Evolutionary conservation across 306 rosid species (phyloP).

Genomic region (Prunus armeniaca): DNA sequence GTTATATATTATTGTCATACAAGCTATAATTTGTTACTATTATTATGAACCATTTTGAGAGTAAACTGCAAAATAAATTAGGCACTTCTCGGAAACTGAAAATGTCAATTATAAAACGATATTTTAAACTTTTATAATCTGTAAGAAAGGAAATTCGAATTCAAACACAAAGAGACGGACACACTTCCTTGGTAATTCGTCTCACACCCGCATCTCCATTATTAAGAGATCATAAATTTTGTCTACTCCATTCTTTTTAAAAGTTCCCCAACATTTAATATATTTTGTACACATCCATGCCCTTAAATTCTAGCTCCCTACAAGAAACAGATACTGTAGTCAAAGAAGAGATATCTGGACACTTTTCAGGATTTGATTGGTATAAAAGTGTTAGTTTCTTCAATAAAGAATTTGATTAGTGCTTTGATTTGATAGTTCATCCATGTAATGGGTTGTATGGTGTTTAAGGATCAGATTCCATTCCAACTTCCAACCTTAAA

Average conservation of each 20-base stretch:
- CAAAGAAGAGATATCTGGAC: not conserved
- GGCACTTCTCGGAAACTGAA: not conserved
- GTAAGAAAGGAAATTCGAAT: too few relatives aligned
- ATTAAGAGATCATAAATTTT: not conserved
- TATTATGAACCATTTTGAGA: not conserved
- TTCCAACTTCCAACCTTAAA: not conserved
- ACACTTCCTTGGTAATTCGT: too few relatives aligned
- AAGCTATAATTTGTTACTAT: not conserved
- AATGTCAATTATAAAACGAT: not conserved
- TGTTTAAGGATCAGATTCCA: not conserved
- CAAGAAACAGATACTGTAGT: not conserved
- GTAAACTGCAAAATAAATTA: not conserved
- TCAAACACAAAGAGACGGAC: too few relatives aligned
- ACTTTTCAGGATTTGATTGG: not conserved
- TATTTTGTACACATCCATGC: not conserved
- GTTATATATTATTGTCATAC: not conserved
- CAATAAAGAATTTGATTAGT: not conserved
- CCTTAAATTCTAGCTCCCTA: not conserved
- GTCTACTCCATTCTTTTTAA: not conserved
- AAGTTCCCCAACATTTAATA: not conserved
- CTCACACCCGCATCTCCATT: too few relatives aligned
- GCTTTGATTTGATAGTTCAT: not conserved
- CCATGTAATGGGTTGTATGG: not conserved
- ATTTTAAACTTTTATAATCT: too few relatives aligned
- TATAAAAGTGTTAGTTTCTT: not conserved